These are phyloP conservation scores for Carex arenaria DNA, from an alignment of 202 grass and related monocot genomes.

Conservation along the genomic window DNA sequence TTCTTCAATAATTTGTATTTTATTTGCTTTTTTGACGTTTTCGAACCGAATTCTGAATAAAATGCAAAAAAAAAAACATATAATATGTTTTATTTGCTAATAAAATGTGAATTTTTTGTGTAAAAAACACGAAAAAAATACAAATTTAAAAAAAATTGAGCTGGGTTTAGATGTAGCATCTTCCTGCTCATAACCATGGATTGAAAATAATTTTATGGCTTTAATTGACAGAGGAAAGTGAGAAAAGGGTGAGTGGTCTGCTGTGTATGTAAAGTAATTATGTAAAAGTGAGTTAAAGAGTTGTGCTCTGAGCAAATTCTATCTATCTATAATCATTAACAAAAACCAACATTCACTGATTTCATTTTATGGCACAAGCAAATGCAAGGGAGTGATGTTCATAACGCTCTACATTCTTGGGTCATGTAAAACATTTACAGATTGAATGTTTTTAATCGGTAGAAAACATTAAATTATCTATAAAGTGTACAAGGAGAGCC, in stretches of 20 bases:
- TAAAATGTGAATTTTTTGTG: too few relatives aligned
- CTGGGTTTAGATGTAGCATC: slow-evolving; percentile 79
- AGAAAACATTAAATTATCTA: slow-evolving; percentile 26
- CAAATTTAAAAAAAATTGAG: neutral
- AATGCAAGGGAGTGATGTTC: neutral
- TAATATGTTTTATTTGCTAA: too few relatives aligned
- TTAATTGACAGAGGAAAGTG: slow-evolving; percentile 24
- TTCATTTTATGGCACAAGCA: neutral
- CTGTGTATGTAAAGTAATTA: slow-evolving; percentile 25
- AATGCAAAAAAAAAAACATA: too few relatives aligned
- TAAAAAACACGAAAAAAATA: neutral
- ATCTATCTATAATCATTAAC: neutral
- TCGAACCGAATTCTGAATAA: too few relatives aligned
- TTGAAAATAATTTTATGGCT: slow-evolving; percentile 40
- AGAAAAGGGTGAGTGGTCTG: slow-evolving; percentile 13
- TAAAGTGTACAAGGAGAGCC: slow-evolving; percentile 9
- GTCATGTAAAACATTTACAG: neutral
- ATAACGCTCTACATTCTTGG: neutral
- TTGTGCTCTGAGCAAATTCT: neutral
- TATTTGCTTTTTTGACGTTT: too few relatives aligned
- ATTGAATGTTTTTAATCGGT: neutral
- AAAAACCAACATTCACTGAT: neutral
- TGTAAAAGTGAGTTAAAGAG: neutral
- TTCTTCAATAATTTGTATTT: too few relatives aligned
- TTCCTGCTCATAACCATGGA: slow-evolving; percentile 67